A percentile compares a stretch with the other conserved stretches of the same genome.
phyloP scores from a whole-genome alignment of 768 basidiomycete genomes.

The Fibroporia radiculosa region DNA sequence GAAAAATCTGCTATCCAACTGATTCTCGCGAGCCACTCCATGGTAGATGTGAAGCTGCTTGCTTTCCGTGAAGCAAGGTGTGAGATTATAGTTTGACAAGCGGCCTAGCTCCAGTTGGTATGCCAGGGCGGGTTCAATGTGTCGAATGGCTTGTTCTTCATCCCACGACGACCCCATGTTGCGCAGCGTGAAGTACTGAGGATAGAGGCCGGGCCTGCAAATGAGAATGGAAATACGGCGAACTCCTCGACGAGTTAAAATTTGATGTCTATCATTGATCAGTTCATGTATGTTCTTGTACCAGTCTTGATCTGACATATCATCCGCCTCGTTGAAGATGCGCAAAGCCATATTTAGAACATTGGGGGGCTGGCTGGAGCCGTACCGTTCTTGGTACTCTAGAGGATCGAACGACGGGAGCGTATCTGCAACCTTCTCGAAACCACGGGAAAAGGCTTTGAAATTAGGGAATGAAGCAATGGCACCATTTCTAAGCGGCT shows the following conservation, averaged over 20 bases:
- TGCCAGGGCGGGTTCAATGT: slow-evolving; percentile 96
- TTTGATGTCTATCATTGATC: slow-evolving; percentile 56
- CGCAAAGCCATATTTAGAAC: slow-evolving; percentile 93
- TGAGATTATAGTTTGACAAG: slow-evolving; percentile 93
- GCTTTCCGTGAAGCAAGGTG: slow-evolving; percentile 93
- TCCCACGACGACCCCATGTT: slow-evolving; percentile 68
- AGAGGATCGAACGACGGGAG: slow-evolving; percentile 67
- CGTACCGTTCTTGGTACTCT: slow-evolving; percentile 74
- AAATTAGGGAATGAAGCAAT: slow-evolving; percentile 87
- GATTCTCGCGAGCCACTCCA: slow-evolving; percentile 90
- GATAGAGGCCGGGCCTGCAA: slow-evolving; percentile 87
- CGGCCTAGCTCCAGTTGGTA: slow-evolving; percentile 97
- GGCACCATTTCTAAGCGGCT: slow-evolving; percentile 85
- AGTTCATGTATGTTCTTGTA: slow-evolving; percentile 63
- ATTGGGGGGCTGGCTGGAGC: slow-evolving; percentile 72
- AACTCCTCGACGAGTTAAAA: slow-evolving; percentile 70
- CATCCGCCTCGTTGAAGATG: slow-evolving; percentile 74
- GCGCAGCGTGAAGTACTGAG: slow-evolving; percentile 89
- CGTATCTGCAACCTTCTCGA: slow-evolving; percentile 61
- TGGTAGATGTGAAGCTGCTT: slow-evolving; percentile 99
- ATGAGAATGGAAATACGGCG: slow-evolving; percentile 89
- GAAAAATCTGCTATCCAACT: slow-evolving; percentile 97
- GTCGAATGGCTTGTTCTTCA: slow-evolving; percentile 94
- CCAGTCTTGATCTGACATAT: slow-evolving; percentile 72
- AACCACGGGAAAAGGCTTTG: slow-evolving; percentile 59